Conservation (phyloP, 495 filamentous ascomycete species). For the Haplographium delicatum region DNA sequence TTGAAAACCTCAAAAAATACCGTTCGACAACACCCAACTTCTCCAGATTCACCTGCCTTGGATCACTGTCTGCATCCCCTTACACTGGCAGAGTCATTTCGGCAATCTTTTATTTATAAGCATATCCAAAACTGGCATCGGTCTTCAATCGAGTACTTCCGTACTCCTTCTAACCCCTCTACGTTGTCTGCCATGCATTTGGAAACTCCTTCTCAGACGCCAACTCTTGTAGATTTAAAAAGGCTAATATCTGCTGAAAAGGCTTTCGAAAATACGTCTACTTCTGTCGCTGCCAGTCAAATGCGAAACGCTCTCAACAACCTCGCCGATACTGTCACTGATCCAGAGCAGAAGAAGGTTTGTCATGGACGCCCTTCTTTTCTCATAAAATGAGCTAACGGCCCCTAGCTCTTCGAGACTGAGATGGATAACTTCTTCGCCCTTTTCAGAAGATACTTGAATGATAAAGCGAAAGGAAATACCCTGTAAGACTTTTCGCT, state of each 20-base stretch:
- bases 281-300: constrained; percentile 93
- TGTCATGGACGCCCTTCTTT: neutral
- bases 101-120: too few species aligned
- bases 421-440: constrained; percentile 99
- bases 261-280: constrained; percentile 99
- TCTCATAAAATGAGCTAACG: constrained; percentile 3
- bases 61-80: too few species aligned
- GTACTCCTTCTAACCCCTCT: too few species aligned
- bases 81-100: too few species aligned
- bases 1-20: too few species aligned
- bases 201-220: neutral
- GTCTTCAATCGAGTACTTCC: too few species aligned
- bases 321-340: constrained; percentile 83
- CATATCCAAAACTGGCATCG: too few species aligned
- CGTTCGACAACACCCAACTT: too few species aligned
- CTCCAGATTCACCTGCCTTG: too few species aligned
- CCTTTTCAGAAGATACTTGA: constrained; percentile 95
- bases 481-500: constrained; percentile 50
- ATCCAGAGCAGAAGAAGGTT: constrained; percentile 78
- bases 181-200: neutral
- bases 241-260: constrained; percentile 33
- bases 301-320: constrained; percentile 97
- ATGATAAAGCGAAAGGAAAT: constrained; percentile 98
- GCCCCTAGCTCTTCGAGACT: constrained; percentile 72
- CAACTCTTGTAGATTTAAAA: neutral